Evolutionary conservation across 2,329 filamentous ascomycete species (phyloP), one percentile per base, ranked within the genome.

Genomic region (Bertia moriformis): DNA sequence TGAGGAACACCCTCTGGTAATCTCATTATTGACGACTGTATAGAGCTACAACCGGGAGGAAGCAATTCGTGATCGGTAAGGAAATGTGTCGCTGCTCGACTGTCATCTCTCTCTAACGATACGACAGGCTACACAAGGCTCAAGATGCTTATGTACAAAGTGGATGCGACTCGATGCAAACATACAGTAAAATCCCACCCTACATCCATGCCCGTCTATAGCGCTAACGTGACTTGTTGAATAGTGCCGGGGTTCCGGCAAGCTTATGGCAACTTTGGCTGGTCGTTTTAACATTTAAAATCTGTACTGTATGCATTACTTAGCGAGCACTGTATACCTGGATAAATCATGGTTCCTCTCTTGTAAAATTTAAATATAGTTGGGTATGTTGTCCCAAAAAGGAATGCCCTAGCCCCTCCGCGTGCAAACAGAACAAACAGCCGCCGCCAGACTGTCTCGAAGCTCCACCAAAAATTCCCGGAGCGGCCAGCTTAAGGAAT

Each of bases 11-110:
- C n/a, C n/a, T n/a, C n/a, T n/a, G n/a, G n/a, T n/a, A n/a, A n/a
- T n/a, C n/a, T n/a, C n/a, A n/a, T n/a, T n/a, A n/a, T n/a, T n/a
- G n/a, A n/a, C n/a, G n/a, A n/a, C n/a, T n/a, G n/a, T n/a, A n/a
- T 43, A 58, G 47, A 65, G 61, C 44, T 65, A 71, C 44, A 73
- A 71, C 42, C 62, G 73, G 3, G 59, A 68, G 45, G 65, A 68
- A 48, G 62, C 66, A 46, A 71, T 78, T 39, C 50, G 60, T 30
- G 63, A 62, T 47, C 73, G 68, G 68, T 62, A 54, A 42, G 49
- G 38, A n/a, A n/a, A n/a, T n/a, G n/a, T n/a, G n/a, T n/a, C n/a
- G n/a, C n/a, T n/a, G n/a, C n/a, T n/a, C n/a, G n/a, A n/a, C n/a
- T n/a, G n/a, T n/a, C n/a, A n/a, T n/a, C n/a, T n/a, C n/a, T n/a